These are phyloP conservation scores for Eudorina sp. DNA, from an alignment of 139 green algal genomes.

Conservation along the genomic window DNA sequence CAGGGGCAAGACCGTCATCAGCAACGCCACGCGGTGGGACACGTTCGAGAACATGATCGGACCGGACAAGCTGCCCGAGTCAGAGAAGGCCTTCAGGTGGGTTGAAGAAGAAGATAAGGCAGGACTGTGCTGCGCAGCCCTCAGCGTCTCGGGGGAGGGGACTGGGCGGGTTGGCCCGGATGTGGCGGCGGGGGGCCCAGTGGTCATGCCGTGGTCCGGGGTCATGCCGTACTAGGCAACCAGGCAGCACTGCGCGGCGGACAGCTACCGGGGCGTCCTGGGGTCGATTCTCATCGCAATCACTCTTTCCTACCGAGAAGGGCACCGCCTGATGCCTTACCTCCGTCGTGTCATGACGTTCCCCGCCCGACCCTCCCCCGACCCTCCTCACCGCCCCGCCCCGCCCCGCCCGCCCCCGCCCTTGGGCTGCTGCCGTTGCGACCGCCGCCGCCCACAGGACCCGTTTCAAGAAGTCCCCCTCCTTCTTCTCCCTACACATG, in stretches of 20 bases:
- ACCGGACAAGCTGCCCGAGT: slow-evolving; percentile 79
- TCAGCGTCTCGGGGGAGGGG: too few species aligned
- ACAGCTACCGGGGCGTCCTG: too few species aligned
- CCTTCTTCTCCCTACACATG: slow-evolving; percentile 95
- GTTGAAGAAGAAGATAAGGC: too few species aligned
- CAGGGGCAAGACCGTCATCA: slow-evolving; percentile 86
- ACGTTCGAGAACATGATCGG: slow-evolving; percentile 93
- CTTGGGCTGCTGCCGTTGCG: not conserved
- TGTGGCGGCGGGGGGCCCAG: too few species aligned
- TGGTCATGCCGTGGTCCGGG: too few species aligned
- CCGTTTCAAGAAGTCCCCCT: slow-evolving; percentile 94
- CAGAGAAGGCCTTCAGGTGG: slow-evolving; percentile 77
- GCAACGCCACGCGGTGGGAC: slow-evolving; percentile 98
- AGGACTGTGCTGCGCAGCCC: too few species aligned
- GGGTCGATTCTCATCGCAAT: too few species aligned
- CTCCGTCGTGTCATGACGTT: not conserved
- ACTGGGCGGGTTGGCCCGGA: not conserved
- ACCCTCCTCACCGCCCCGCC: not conserved
- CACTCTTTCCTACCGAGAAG: too few species aligned
- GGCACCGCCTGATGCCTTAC: too few species aligned
- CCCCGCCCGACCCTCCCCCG: not conserved
- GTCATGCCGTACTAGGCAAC: too few species aligned
- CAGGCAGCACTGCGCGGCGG: too few species aligned
- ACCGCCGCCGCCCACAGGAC: slow-evolving; percentile 55
- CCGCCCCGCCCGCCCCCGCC: not conserved